Conservation (phyloP, 2,329 filamentous ascomycete genomes). For the Cryphonectria parasitica region DNA sequence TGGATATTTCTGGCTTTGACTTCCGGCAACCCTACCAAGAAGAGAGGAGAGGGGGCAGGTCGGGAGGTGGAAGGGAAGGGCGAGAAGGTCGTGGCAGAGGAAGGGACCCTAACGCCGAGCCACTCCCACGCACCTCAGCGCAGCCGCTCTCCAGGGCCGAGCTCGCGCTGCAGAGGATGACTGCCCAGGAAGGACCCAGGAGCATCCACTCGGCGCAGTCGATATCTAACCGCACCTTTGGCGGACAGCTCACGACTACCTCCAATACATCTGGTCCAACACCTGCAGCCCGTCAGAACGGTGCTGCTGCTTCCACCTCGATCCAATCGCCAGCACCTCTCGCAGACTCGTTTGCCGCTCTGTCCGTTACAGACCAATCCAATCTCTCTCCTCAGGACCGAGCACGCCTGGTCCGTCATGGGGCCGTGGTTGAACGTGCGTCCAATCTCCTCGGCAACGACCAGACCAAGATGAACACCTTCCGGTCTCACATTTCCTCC, state of each 20-base stretch:
- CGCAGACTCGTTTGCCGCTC: constrained; percentile 51
- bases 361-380: constrained; percentile 54
- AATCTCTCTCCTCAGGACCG: constrained; percentile 75
- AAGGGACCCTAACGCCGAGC: constrained; percentile 84
- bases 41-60: constrained; percentile 55
- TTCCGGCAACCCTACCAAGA: constrained; percentile 73
- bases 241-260: constrained; percentile 73
- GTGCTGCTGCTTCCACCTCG: constrained; percentile 26
- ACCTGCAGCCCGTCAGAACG: constrained; percentile 21
- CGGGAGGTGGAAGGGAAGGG: constrained; percentile 47
- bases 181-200: constrained; percentile 47
- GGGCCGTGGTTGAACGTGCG: constrained; percentile 84
- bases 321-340: constrained; percentile 32
- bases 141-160: constrained; percentile 85
- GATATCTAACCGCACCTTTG: constrained; percentile 78
- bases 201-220: constrained; percentile 89
- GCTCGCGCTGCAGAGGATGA: constrained; percentile 84
- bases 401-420: constrained; percentile 78
- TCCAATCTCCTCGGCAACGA: constrained; percentile 81
- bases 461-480: constrained; percentile 71
- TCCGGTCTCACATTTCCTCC: constrained; percentile 78
- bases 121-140: constrained; percentile 74
- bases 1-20: constrained; percentile 88
- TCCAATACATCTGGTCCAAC: constrained; percentile 41
- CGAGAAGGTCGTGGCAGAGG: constrained; percentile 59